phyloP scores from a whole-genome alignment of 2,329 filamentous ascomycete species.

The Sarocladiaceae sp. region DNA sequence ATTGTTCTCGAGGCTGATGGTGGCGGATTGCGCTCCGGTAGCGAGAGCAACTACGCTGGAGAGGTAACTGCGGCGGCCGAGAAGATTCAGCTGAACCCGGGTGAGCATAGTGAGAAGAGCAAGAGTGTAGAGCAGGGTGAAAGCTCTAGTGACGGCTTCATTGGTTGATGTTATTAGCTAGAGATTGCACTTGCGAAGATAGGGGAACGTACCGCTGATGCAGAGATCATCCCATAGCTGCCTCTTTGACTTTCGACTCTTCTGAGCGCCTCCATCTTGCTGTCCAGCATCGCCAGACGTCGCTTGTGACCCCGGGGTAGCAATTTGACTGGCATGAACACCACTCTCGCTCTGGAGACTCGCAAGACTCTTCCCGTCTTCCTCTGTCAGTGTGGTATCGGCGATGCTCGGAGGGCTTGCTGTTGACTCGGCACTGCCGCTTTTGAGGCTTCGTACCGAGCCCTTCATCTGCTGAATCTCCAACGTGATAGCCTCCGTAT shows the following conservation, averaged over 20 bases:
- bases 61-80: slow-evolving; percentile 90
- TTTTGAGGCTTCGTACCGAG: slow-evolving; percentile 51
- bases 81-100: slow-evolving; percentile 91
- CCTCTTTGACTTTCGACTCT: slow-evolving; percentile 69
- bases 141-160: slow-evolving; percentile 79
- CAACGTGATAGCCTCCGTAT: slow-evolving; percentile 87
- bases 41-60: slow-evolving; percentile 91
- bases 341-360: slow-evolving; percentile 78
- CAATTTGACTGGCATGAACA: slow-evolving; percentile 73
- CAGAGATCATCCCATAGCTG: slow-evolving; percentile 98
- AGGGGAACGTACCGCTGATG: slow-evolving; percentile 66
- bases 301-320: slow-evolving; percentile 45
- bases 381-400: slow-evolving; percentile 71
- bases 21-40: slow-evolving; percentile 63
- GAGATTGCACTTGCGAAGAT: slow-evolving; percentile 11
- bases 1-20: slow-evolving; percentile 86
- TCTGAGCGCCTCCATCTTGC: slow-evolving; percentile 38
- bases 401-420: slow-evolving; percentile 54
- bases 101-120: slow-evolving; percentile 87
- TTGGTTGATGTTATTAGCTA: slow-evolving; percentile 10
- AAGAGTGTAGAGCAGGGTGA: slow-evolving; percentile 88
- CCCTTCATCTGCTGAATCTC: slow-evolving; percentile 91
- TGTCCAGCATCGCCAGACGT: slow-evolving; percentile 25
- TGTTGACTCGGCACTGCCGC: slow-evolving; percentile 44
- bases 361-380: slow-evolving; percentile 70